These are phyloP conservation scores for Boeremia exigua DNA, from an alignment of 2,329 filamentous ascomycete species.

Conservation along the genomic window DNA sequence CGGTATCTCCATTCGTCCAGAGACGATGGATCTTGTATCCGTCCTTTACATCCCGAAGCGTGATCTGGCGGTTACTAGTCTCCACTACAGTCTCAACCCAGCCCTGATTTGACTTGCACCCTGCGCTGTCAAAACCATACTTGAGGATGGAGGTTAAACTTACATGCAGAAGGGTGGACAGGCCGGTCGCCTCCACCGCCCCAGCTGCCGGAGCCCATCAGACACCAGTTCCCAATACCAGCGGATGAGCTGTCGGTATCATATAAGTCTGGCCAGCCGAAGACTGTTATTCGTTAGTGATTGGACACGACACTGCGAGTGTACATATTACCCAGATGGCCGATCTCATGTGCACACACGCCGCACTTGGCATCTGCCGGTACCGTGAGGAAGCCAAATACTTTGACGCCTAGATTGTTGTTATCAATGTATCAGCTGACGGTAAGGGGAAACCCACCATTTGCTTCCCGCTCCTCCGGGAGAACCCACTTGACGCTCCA, in stretches of 20 bases:
- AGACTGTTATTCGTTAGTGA: conserved; percentile 12
- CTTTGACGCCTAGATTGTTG: conserved; percentile 18
- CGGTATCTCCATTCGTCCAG: conserved; percentile 28
- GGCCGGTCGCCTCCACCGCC: conserved; percentile 27
- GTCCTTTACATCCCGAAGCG: conserved; percentile 27
- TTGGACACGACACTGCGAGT: not conserved
- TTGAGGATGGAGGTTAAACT: not conserved
- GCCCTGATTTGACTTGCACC: conserved; percentile 31
- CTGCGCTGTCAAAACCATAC: conserved; percentile 2
- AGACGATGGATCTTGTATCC: conserved; percentile 25
- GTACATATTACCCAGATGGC: conserved; percentile 22
- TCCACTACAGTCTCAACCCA: conserved; percentile 28
- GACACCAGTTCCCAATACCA: conserved; percentile 33
- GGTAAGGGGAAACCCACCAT: conserved; percentile 5
- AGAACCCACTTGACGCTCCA: conserved; percentile 36
- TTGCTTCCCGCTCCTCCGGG: conserved; percentile 15
- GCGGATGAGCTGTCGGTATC: conserved; percentile 28
- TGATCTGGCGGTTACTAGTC: conserved; percentile 26
- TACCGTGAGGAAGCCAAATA: conserved; percentile 34
- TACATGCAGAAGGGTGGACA: conserved; percentile 35
- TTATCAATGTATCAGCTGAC: not conserved
- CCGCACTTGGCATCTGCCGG: conserved; percentile 30
- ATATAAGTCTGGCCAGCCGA: conserved; percentile 38
- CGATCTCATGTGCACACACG: conserved; percentile 33
- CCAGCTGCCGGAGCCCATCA: conserved; percentile 31